A percentile compares a stretch with the other conserved stretches of the same genome.
These are phyloP conservation scores for Xylaria bambusicola DNA, from an alignment of 495 filamentous ascomycete genomes.

Conservation along the genomic window DNA sequence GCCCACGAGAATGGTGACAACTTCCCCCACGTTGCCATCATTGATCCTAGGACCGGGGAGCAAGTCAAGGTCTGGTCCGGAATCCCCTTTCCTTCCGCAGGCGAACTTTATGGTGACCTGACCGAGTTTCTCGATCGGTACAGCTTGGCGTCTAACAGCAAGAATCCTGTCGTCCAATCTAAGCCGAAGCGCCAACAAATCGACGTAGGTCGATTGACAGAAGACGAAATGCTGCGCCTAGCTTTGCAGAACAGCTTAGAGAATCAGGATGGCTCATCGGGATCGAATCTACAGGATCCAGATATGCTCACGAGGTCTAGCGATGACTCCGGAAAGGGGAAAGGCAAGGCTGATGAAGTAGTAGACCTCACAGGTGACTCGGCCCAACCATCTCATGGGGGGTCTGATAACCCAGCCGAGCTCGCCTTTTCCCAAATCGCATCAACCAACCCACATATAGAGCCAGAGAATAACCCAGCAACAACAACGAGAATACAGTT, in stretches of 20 bases:
- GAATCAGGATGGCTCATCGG: constrained; percentile 33
- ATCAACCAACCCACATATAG: constrained; percentile 68
- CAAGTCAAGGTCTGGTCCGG: constrained; percentile 97
- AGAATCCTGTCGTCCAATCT: constrained; percentile 85
- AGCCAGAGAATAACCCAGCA: constrained; percentile 68
- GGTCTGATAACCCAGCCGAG: constrained; percentile 20
- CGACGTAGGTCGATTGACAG: constrained; percentile 84
- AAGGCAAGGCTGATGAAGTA: constrained; percentile 54
- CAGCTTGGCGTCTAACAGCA: constrained; percentile 80
- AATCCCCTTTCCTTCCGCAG: constrained; percentile 68
- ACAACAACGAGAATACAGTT: constrained; percentile 89
- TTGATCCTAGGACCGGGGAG: constrained; percentile 94
- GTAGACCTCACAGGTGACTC: constrained; percentile 20
- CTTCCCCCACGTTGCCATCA: constrained; percentile 93
- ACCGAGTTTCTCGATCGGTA: constrained; percentile 96
- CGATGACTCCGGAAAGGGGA: constrained; percentile 63
- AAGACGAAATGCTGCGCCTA: constrained; percentile 95
- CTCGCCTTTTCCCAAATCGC: constrained; percentile 69
- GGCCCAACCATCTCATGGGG: constrained; percentile 5
- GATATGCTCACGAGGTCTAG: constrained; percentile 74
- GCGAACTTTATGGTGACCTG: constrained; percentile 86
- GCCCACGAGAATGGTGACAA: constrained; percentile 68
- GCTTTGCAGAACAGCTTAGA: constrained; percentile 84
- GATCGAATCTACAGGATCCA: constrained; percentile 62
- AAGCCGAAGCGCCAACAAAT: constrained; percentile 72